Conservation (phyloP, 805 yeast species). For the Wickerhamiella shivajii region DNA sequence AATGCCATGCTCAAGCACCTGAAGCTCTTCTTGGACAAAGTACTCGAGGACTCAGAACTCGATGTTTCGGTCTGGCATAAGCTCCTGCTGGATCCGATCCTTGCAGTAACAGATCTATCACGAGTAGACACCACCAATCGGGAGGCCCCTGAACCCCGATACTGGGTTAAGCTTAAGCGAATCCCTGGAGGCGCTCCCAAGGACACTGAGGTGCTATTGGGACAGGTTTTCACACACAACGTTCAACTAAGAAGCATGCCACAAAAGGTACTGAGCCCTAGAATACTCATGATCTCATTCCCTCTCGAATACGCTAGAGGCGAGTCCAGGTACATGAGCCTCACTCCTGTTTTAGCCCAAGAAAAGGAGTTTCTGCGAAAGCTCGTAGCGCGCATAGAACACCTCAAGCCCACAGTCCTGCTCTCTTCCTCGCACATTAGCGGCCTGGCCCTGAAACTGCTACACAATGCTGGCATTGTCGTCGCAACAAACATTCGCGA, state of each 20-base stretch:
- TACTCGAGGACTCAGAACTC: constrained; percentile 22
- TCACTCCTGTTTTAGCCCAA: constrained; percentile 74
- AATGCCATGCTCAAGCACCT: constrained; percentile 23
- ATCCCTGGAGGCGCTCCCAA: constrained; percentile 58
- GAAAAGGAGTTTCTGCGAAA: constrained; percentile 74
- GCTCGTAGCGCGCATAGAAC: constrained; percentile 60
- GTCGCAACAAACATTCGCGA: constrained; percentile 74
- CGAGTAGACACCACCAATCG: constrained; percentile 32
- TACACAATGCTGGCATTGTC: constrained; percentile 62
- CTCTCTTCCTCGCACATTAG: constrained; percentile 68
- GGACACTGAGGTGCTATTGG: constrained; percentile 53
- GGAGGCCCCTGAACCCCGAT: constrained; percentile 73
- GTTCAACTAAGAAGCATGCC: constrained; percentile 75
- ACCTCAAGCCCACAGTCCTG: constrained; percentile 64
- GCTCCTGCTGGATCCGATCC: constrained; percentile 23
- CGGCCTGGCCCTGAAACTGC: constrained; percentile 60
- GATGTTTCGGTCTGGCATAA: constrained; percentile 48
- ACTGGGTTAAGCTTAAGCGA: constrained; percentile 73
- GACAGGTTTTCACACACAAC: constrained; percentile 71
- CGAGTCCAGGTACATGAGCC: constrained; percentile 65
- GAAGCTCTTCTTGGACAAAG: constrained; percentile 20
- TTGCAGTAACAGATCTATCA: constrained; percentile 1
- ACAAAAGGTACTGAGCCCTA: constrained; percentile 44
- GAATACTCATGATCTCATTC: constrained; percentile 69
- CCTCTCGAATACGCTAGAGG: constrained; percentile 74